Percentiles rank a stretch among this genome's conserved stretches.
phyloP scores from a whole-genome alignment of 768 basidiomycete species.

The Dacryopinax primogenitus region DNA sequence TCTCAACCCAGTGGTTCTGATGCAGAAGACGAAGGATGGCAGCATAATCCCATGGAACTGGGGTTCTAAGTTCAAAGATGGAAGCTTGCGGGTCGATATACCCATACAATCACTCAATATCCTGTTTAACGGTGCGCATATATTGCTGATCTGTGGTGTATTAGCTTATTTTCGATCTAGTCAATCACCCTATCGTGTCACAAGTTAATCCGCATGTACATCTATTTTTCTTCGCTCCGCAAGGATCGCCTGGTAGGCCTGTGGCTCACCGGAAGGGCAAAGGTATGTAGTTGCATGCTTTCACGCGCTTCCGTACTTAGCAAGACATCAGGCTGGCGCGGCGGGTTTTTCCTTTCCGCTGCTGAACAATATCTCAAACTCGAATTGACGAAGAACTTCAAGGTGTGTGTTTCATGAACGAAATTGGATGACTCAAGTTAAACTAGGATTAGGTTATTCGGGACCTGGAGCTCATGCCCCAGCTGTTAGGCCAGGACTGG shows the following conservation, averaged over 20 bases:
- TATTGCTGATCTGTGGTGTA: conserved; percentile 3
- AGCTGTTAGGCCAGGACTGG: conserved; percentile 89
- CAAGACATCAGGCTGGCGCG: conserved; percentile 62
- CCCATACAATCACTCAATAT: conserved; percentile 76
- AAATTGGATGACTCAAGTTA: conserved; percentile 1
- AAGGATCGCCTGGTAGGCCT: conserved; percentile 80
- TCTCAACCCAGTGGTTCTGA: conserved; percentile 84
- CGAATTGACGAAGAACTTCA: conserved; percentile 93
- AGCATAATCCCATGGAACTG: conserved; percentile 82
- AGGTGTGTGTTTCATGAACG: conserved; percentile 30
- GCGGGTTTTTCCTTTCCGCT: conserved; percentile 83
- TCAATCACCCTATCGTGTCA: conserved; percentile 85
- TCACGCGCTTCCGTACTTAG: background rate
- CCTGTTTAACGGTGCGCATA: conserved; percentile 63
- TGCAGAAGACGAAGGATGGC: conserved; percentile 79
- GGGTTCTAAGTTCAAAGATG: conserved; percentile 89
- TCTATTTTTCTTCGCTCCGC: conserved; percentile 85
- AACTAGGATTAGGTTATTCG: conserved; percentile 54
- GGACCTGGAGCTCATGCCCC: conserved; percentile 90
- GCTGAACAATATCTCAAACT: conserved; percentile 92
- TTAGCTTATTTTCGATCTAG: conserved; percentile 29
- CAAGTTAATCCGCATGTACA: conserved; percentile 82
- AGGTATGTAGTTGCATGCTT: conserved; percentile 33
- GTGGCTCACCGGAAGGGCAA: conserved; percentile 90
- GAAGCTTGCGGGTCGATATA: conserved; percentile 85